Evolutionary conservation across 2,329 filamentous ascomycete genomes (phyloP).

Genomic region (Lasiodiplodia theobromae): DNA sequence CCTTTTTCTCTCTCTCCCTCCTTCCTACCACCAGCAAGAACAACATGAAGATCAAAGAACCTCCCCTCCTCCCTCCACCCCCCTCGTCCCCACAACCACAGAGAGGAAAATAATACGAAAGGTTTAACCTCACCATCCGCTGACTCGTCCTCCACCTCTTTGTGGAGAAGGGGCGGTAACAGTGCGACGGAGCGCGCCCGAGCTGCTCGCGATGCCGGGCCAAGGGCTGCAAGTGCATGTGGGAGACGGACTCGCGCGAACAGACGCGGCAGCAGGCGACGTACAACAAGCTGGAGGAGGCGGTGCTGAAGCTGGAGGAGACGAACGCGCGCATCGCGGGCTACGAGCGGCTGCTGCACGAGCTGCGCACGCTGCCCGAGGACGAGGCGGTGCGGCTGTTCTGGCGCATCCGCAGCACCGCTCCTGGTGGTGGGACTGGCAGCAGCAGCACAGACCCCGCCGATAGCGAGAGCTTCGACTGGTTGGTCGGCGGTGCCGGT

Average conservation of each 20-base stretch:
- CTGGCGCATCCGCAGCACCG: background rate
- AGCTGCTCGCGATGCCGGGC: slow-evolving; percentile 7
- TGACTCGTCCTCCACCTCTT: background rate
- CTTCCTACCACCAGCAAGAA: background rate
- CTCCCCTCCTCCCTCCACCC: too few species aligned
- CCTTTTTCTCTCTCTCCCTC: background rate
- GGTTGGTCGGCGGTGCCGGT: background rate
- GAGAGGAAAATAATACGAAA: background rate
- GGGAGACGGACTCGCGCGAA: slow-evolving; percentile 25
- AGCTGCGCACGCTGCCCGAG: slow-evolving; percentile 20
- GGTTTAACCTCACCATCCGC: background rate
- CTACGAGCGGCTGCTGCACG: slow-evolving; percentile 11
- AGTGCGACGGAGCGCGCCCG: slow-evolving; percentile 15
- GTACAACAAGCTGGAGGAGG: slow-evolving; percentile 25
- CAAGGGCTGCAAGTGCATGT: slow-evolving; percentile 15
- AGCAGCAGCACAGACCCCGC: too few species aligned
- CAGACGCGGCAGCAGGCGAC: slow-evolving; percentile 24
- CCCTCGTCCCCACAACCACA: too few species aligned
- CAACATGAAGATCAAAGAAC: background rate
- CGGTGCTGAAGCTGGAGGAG: slow-evolving; percentile 23
- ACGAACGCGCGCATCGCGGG: slow-evolving; percentile 13
- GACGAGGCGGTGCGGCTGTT: background rate
- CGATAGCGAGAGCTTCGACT: background rate
- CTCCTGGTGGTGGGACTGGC: too few species aligned
- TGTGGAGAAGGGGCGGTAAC: background rate